Conservation (phyloP, 1,284 basidiomycete genomes). For the Irpex sp. region DNA sequence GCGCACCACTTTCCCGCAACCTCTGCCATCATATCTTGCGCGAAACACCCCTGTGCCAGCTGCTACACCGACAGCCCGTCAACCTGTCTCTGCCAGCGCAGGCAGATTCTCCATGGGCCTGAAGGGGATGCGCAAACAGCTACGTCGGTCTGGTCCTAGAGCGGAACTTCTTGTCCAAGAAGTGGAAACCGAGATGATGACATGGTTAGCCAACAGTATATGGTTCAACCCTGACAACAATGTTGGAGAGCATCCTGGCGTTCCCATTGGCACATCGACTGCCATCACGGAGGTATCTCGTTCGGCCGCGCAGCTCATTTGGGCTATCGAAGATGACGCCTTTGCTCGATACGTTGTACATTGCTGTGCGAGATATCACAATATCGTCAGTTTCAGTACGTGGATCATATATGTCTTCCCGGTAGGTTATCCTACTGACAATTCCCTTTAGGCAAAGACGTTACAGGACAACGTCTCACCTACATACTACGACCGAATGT, state of each 20-base stretch:
- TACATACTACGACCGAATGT: conserved; percentile 76
- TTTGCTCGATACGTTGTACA: conserved; percentile 79
- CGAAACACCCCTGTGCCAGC: conserved; percentile 54
- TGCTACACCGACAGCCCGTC: conserved; percentile 33
- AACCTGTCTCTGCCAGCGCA: conserved; percentile 58
- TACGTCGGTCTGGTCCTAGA: conserved; percentile 58
- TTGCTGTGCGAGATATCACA: conserved; percentile 75
- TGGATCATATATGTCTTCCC: conserved; percentile 35
- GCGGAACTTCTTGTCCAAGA: conserved; percentile 60
- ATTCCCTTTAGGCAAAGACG: conserved; percentile 58
- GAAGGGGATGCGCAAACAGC: conserved; percentile 66
- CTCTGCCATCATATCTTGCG: conserved; percentile 64
- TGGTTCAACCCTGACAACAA: conserved; percentile 47
- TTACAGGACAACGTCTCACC: conserved; percentile 57
- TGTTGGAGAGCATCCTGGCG: conserved; percentile 32
- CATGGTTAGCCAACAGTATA: conserved; percentile 58
- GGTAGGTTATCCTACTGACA: background rate
- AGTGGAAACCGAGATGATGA: conserved; percentile 58
- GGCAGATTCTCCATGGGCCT: conserved; percentile 74
- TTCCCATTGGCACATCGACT: conserved; percentile 46
- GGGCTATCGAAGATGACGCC: conserved; percentile 62
- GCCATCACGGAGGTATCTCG: conserved; percentile 61
- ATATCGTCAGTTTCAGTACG: conserved; percentile 77
- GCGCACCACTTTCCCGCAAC: conserved; percentile 67
- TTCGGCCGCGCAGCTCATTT: conserved; percentile 64